Conservation (phyloP, 352 stramenopile species). For the Phytophthora lateralis region DNA sequence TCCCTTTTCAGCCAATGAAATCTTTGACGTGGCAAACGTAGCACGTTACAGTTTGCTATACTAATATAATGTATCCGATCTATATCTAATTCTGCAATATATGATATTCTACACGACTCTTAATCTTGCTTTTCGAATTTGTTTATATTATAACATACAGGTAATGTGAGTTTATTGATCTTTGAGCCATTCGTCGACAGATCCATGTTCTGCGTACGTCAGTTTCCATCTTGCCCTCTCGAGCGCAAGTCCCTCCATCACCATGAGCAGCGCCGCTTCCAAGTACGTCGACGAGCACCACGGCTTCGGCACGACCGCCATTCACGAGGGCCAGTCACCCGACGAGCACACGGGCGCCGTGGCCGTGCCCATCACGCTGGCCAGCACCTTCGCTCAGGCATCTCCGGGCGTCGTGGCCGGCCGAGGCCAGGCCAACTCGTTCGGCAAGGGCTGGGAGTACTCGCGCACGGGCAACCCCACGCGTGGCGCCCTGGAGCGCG, state of each 20-base stretch:
- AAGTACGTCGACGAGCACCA: slow-evolving; percentile 81
- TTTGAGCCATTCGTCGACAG: slow-evolving; percentile 14
- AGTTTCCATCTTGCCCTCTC: slow-evolving; percentile 28
- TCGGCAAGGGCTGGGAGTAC: slow-evolving; percentile 96
- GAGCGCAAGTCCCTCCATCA: slow-evolving; percentile 5
- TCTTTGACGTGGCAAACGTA: not conserved
- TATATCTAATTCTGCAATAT: not conserved
- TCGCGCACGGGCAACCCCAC: slow-evolving; percentile 96
- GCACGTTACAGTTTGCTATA: not conserved
- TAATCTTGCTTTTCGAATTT: not conserved
- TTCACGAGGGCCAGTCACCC: slow-evolving; percentile 83
- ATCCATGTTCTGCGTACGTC: slow-evolving; percentile 9
- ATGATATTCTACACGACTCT: not conserved
- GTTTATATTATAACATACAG: not conserved
- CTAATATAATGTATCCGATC: not conserved
- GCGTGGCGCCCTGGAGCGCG: slow-evolving; percentile 92
- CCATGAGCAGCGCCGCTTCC: slow-evolving; percentile 53
- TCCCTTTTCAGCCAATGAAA: not conserved
- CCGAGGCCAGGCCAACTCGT: slow-evolving; percentile 86
- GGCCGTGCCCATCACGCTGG: slow-evolving; percentile 91
- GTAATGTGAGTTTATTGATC: not conserved
- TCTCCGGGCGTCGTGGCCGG: slow-evolving; percentile 80
- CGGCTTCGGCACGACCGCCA: slow-evolving; percentile 83
- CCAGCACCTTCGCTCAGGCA: slow-evolving; percentile 90
- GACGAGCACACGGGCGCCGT: slow-evolving; percentile 82